Conservation (phyloP, 164 flowering plant genomes). For the Umbellularia californica region DNA sequence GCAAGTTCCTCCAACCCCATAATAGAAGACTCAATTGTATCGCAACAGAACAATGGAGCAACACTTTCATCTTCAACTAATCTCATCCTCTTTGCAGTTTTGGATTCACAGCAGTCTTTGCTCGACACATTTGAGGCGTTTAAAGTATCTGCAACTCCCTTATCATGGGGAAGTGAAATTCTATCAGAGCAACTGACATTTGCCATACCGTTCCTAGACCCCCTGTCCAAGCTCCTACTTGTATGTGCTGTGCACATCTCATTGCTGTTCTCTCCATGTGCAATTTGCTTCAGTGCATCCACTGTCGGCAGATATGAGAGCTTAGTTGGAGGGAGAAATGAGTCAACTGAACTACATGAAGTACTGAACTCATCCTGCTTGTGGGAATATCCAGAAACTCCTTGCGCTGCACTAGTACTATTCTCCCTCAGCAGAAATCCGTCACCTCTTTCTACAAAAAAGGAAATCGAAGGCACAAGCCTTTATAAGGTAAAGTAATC, state of each 20-base stretch:
- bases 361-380: neutral
- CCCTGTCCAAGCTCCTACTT: neutral
- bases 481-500: too few relatives aligned
- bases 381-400: neutral
- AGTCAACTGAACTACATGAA: neutral
- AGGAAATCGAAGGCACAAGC: too few relatives aligned
- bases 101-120: neutral
- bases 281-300: neutral
- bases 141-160: neutral
- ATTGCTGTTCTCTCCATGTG: too few relatives aligned
- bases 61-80: neutral
- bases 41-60: neutral
- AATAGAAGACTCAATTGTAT: slow-evolving; percentile 4
- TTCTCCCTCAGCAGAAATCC: neutral
- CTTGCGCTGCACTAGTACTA: neutral
- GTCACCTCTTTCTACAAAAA: neutral
- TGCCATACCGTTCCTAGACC: neutral
- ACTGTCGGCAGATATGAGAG: neutral
- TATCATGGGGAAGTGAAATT: neutral
- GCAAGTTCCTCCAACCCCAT: slow-evolving; percentile 3
- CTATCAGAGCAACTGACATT: neutral
- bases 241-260: neutral
- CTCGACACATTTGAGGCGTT: neutral
- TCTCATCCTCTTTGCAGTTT: neutral
- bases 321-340: neutral